phyloP scores from a whole-genome alignment of 495 filamentous ascomycete species.

The Apiosordaria backusii region DNA sequence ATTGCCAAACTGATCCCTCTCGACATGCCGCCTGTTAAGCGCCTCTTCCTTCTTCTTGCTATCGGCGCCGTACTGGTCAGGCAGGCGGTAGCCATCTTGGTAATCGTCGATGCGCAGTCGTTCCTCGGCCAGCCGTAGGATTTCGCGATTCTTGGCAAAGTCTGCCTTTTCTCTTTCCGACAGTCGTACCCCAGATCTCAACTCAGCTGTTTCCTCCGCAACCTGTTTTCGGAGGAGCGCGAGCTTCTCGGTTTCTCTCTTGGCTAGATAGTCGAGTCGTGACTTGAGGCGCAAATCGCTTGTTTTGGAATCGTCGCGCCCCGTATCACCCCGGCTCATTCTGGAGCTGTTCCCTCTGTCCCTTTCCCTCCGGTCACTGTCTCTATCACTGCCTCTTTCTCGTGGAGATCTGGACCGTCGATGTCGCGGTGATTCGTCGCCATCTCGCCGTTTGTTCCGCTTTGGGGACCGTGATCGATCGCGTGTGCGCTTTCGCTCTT shows the following conservation, averaged over 20 bases:
- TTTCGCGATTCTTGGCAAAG: constrained; percentile 84
- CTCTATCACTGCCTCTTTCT: neutral
- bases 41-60: constrained; percentile 86
- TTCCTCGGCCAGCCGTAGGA: constrained; percentile 84
- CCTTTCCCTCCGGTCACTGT: constrained; percentile 5
- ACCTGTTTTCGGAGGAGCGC: constrained; percentile 86
- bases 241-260: constrained; percentile 81
- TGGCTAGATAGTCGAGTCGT: constrained; percentile 89
- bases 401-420: constrained; percentile 24
- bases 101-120: constrained; percentile 85
- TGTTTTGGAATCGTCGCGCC: constrained; percentile 50
- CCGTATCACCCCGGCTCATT: constrained; percentile 8
- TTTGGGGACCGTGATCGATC: constrained; percentile 35
- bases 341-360: constrained; percentile 14
- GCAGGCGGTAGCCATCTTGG: constrained; percentile 88
- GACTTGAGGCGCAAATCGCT: constrained; percentile 76
- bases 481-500: constrained; percentile 50
- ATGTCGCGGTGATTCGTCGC: constrained; percentile 26
- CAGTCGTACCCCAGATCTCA: constrained; percentile 70
- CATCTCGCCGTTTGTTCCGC: constrained; percentile 30
- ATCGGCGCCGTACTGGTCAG: constrained; percentile 91
- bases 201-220: constrained; percentile 80
- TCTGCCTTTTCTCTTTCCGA: constrained; percentile 80
- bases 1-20: constrained; percentile 80
- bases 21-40: constrained; percentile 86